Conservation (phyloP, 768 basidiomycete genomes). For the Tephrocybe sp. region DNA sequence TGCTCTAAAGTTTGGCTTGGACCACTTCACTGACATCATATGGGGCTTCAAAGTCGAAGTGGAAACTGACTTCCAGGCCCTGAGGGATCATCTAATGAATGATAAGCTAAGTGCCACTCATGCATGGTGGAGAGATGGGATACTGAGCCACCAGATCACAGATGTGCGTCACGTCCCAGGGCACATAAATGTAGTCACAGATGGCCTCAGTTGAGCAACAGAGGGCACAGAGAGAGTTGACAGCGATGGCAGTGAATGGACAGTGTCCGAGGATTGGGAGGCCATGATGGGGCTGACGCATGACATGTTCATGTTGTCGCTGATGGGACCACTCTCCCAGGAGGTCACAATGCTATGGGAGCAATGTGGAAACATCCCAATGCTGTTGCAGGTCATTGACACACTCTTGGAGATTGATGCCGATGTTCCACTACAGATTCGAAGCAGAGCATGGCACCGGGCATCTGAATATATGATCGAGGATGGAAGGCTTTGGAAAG, state of each 20-base stretch:
- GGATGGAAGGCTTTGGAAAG: slow-evolving; percentile 25
- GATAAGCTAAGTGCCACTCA: slow-evolving; percentile 27
- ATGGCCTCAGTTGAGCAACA: slow-evolving; percentile 27
- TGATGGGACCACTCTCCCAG: slow-evolving; percentile 4
- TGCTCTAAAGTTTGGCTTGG: slow-evolving; percentile 27
- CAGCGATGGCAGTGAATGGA: slow-evolving; percentile 31
- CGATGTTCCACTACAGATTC: slow-evolving; percentile 3
- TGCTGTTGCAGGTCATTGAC: neutral
- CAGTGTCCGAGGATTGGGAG: slow-evolving; percentile 28
- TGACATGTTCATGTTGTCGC: neutral
- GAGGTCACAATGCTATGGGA: slow-evolving; percentile 1
- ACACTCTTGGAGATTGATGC: neutral
- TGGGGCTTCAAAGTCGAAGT: slow-evolving; percentile 29
- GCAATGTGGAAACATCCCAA: slow-evolving; percentile 12
- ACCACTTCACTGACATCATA: slow-evolving; percentile 27
- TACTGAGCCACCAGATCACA: slow-evolving; percentile 26
- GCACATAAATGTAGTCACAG: slow-evolving; percentile 24
- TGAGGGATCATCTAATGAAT: slow-evolving; percentile 23
- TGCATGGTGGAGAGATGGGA: slow-evolving; percentile 29
- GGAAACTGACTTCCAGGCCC: slow-evolving; percentile 32
- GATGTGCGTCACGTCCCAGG: slow-evolving; percentile 24
- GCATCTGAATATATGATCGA: slow-evolving; percentile 26
- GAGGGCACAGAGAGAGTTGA: slow-evolving; percentile 14
- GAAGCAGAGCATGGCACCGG: slow-evolving; percentile 22
- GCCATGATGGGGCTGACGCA: slow-evolving; percentile 17